Conservation (phyloP, 352 stramenopile species). For the Thraustotheca clavata region DNA sequence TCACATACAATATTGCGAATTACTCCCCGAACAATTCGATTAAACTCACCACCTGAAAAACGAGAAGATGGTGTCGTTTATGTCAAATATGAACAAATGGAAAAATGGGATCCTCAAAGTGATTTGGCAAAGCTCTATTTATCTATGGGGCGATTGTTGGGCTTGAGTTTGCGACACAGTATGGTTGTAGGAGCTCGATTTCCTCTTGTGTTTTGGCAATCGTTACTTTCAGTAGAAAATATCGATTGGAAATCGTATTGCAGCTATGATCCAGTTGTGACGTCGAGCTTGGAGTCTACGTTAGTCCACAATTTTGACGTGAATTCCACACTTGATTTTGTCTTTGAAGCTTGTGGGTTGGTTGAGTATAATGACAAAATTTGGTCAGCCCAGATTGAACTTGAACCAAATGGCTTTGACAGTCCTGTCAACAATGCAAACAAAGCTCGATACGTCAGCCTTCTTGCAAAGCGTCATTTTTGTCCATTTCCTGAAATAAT, state of each 20-base stretch:
- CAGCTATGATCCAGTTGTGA: slow-evolving; percentile 43
- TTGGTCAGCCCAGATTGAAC: slow-evolving; percentile 38
- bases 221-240: slow-evolving; percentile 33
- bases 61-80: slow-evolving; percentile 29
- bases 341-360: slow-evolving; percentile 36
- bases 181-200: slow-evolving; percentile 51
- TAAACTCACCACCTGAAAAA: slow-evolving; percentile 31
- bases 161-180: slow-evolving; percentile 61
- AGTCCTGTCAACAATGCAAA: slow-evolving; percentile 54
- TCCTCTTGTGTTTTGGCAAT: slow-evolving; percentile 60
- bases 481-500: slow-evolving; percentile 12
- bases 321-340: slow-evolving; percentile 38
- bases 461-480: slow-evolving; percentile 53
- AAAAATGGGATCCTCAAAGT: slow-evolving; percentile 22
- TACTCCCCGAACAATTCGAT: slow-evolving; percentile 23
- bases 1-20: slow-evolving; percentile 33
- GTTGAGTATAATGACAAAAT: slow-evolving; percentile 3
- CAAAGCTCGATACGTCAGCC: slow-evolving; percentile 52
- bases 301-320: slow-evolving; percentile 56
- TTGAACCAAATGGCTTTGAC: slow-evolving; percentile 29
- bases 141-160: slow-evolving; percentile 49
- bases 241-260: slow-evolving; percentile 58
- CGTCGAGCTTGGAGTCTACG: slow-evolving; percentile 50
- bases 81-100: slow-evolving; percentile 31
- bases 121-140: slow-evolving; percentile 52